Base-by-base conservation (phyloP, 2,329 filamentous ascomycete species). In the Claviceps citrina region DNA sequence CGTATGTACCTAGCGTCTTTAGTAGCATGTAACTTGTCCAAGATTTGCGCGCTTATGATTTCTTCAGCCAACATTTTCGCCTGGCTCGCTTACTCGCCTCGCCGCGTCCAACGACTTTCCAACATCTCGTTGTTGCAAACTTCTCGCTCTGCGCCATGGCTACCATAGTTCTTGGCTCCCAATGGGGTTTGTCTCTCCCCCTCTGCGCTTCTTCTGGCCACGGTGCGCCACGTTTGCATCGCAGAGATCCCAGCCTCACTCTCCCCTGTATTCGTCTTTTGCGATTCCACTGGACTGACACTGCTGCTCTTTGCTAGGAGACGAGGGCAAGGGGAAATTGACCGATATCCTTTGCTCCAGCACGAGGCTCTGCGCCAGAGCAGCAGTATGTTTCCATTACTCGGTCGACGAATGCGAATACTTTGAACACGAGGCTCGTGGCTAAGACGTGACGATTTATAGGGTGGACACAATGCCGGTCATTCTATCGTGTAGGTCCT, bases 281-380 rank as follows among this genome's bases (percentile, higher is more conserved):
- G 24, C 28, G 28, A 19, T 16, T 18, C 5, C 12, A 3, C 4
- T 19, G 3, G 32, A 35, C 32, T 35, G n/a, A 35, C 20, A 8
- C 18, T n/a, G 19, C 20, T 15, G 20, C 12, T 1, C 5, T 12
- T 38, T 38, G 41, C 40, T 42, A 58, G 57, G 57, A 43, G 56
- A 60, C 47, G 56, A 60, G 51, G 57, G 57, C 46, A 62, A 62
- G 49, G 59, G 58, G 39, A 62, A 62, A 45, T 46, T 62, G 46
- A 54, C 51, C 40, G 59, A 61, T 41, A 57, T 57, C 42, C 58
- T 53, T 34, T 47, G 47, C 44, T 50, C 41, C 31, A 46, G 57
- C 27, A 55, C 54, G 15, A 49, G 56, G 44, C 50, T 59, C 32
- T 57, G 54, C 44, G 49, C 50, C 28, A 53, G 57, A 47, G 57